A percentile compares a stretch with the other conserved stretches of the same genome.
Evolutionary conservation across 257 asterid species (phyloP).

Genomic region (Gentiana straminea): DNA sequence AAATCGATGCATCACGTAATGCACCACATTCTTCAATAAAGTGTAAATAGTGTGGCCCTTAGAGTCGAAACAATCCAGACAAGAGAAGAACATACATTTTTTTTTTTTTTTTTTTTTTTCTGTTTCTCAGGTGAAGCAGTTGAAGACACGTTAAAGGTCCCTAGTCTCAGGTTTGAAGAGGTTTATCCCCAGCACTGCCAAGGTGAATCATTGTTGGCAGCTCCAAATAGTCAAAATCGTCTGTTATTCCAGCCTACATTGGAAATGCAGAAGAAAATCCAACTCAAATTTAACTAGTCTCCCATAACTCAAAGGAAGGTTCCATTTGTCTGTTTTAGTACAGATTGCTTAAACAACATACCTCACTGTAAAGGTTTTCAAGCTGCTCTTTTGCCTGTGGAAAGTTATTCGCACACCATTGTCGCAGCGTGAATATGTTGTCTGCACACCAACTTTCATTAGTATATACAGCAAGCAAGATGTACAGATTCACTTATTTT

Average conservation of each 20-base stretch:
- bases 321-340: neutral
- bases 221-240: slow-evolving; percentile 83
- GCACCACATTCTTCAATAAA: too few species aligned
- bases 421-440: slow-evolving; percentile 80
- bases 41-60: too few species aligned
- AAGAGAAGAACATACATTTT: too few species aligned
- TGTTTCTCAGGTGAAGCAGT: too few species aligned
- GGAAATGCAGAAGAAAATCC: slow-evolving; percentile 6
- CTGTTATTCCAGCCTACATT: slow-evolving; percentile 79
- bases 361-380: slow-evolving; percentile 82
- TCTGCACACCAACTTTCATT: slow-evolving; percentile 31
- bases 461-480: neutral
- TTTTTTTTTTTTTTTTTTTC: too few species aligned
- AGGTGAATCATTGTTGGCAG: slow-evolving; percentile 37
- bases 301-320: neutral
- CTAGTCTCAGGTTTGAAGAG: slow-evolving; percentile 17
- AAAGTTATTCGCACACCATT: slow-evolving; percentile 88
- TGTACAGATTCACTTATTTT: slow-evolving; percentile 1
- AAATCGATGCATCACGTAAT: too few species aligned
- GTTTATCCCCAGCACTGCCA: slow-evolving; percentile 15
- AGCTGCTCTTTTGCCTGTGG: slow-evolving; percentile 98
- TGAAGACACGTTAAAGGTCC: neutral
- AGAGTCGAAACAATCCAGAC: too few species aligned
- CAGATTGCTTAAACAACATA: slow-evolving; percentile 8
- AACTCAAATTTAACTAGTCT: neutral